These are phyloP conservation scores for Termitomyces sp. DNA, from an alignment of 768 basidiomycete genomes.

Conservation along the genomic window DNA sequence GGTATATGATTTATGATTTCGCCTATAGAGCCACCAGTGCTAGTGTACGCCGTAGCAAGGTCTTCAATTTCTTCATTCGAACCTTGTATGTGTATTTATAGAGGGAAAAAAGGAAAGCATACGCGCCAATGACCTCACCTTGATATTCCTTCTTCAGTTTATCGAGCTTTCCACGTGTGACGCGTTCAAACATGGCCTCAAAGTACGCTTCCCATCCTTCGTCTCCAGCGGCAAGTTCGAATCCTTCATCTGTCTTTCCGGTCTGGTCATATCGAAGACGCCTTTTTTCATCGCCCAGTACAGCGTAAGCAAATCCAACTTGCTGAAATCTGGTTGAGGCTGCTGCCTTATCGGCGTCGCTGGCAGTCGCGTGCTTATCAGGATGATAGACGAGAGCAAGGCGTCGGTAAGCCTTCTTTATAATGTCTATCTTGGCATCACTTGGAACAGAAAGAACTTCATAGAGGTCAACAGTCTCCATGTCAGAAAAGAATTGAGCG, in stretches of 20 bases:
- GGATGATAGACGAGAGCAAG: constrained; percentile 83
- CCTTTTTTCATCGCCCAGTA: constrained; percentile 74
- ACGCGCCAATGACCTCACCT: constrained; percentile 40
- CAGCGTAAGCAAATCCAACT: constrained; percentile 90
- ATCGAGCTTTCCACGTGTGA: constrained; percentile 82
- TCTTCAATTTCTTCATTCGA: constrained; percentile 84
- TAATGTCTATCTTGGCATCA: constrained; percentile 56
- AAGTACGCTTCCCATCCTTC: constrained; percentile 97
- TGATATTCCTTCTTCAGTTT: constrained; percentile 95
- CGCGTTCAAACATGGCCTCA: constrained; percentile 80
- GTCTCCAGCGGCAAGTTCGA: constrained; percentile 65
- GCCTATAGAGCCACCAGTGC: constrained; percentile 69
- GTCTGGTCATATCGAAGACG: constrained; percentile 79
- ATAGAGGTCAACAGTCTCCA: constrained; percentile 75
- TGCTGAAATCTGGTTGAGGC: constrained; percentile 85
- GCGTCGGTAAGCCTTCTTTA: constrained; percentile 82
- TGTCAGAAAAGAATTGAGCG: constrained; percentile 69
- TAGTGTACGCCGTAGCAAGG: constrained; percentile 66
- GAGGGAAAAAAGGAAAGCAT: not conserved
- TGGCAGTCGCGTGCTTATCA: constrained; percentile 74
- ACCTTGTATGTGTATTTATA: constrained; percentile 30
- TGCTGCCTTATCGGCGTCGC: constrained; percentile 55
- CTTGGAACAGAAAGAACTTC: constrained; percentile 55
- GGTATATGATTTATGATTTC: constrained; percentile 84
- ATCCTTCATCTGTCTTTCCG: constrained; percentile 79